Evolutionary conservation across 1,284 basidiomycete species (phyloP).

Genomic region (Porogramme epimiltina): DNA sequence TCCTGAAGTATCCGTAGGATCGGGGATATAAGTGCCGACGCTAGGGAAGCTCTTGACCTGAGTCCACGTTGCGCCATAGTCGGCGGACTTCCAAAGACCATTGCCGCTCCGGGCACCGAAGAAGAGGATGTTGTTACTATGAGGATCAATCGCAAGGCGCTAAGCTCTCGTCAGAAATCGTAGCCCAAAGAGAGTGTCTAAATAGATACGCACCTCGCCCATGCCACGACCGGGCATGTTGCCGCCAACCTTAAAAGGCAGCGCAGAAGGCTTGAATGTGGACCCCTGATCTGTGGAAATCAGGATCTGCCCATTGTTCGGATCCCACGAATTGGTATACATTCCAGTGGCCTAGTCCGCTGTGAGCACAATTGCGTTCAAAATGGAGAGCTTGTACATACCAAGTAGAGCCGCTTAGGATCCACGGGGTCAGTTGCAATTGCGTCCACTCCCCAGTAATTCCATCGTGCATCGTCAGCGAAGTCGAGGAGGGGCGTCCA

Average conservation of each 20-base stretch:
- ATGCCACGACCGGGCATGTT: conserved; percentile 71
- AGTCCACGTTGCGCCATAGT: conserved; percentile 57
- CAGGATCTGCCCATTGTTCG: conserved; percentile 66
- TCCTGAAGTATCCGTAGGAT: conserved; percentile 55
- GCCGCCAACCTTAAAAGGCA: conserved; percentile 68
- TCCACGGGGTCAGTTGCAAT: conserved; percentile 64
- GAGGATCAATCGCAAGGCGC: conserved; percentile 66
- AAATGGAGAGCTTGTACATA: conserved; percentile 14
- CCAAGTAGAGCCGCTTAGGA: conserved; percentile 55
- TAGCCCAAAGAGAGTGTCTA: not conserved
- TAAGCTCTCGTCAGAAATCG: conserved; percentile 25
- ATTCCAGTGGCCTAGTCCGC: conserved; percentile 52
- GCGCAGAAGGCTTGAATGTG: conserved; percentile 49
- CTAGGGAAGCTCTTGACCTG: conserved; percentile 59
- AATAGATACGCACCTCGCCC: conserved; percentile 33
- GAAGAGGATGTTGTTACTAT: conserved; percentile 59
- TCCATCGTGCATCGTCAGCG: conserved; percentile 55
- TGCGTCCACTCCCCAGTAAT: conserved; percentile 69
- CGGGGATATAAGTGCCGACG: conserved; percentile 55
- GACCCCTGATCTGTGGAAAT: conserved; percentile 59
- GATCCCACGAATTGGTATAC: conserved; percentile 70
- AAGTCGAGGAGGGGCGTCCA: conserved; percentile 67
- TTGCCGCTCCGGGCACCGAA: conserved; percentile 66
- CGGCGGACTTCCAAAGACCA: conserved; percentile 64
- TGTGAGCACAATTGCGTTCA: not conserved